phyloP scores from a whole-genome alignment of 2,329 filamentous ascomycete species.

The Clonostachys chloroleuca region DNA sequence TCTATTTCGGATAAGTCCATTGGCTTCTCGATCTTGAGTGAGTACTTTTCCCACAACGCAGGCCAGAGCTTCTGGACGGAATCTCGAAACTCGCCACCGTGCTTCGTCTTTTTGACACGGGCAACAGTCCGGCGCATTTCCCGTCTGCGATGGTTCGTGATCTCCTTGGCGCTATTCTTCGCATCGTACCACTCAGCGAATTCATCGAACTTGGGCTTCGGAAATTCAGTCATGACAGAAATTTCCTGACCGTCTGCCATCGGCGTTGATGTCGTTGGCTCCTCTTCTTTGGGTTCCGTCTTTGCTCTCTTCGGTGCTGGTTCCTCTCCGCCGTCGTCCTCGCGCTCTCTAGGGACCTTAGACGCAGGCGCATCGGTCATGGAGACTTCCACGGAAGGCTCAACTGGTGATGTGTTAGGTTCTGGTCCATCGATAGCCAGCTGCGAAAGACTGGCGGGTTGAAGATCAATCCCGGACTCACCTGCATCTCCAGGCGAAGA shows the following conservation, averaged over 20 bases:
- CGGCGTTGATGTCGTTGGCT: slow-evolving; percentile 9
- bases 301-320: slow-evolving; percentile 78
- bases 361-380: slow-evolving; percentile 51
- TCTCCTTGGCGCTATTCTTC: slow-evolving; percentile 37
- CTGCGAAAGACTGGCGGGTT: slow-evolving; percentile 29
- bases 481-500: not conserved
- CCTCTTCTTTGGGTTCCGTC: slow-evolving; percentile 53
- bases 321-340: slow-evolving; percentile 59
- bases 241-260: not conserved
- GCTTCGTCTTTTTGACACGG: slow-evolving; percentile 81
- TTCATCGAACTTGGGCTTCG: slow-evolving; percentile 11
- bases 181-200: slow-evolving; percentile 34
- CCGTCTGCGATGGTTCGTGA: slow-evolving; percentile 56
- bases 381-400: slow-evolving; percentile 33
- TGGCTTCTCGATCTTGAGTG: slow-evolving; percentile 65
- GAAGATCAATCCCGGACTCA: slow-evolving; percentile 25
- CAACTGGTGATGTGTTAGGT: slow-evolving; percentile 14
- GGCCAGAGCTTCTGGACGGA: slow-evolving; percentile 77
- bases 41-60: slow-evolving; percentile 68
- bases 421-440: slow-evolving; percentile 29
- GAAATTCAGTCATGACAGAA: slow-evolving; percentile 1
- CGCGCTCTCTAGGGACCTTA: slow-evolving; percentile 71
- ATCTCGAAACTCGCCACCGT: slow-evolving; percentile 68
- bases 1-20: slow-evolving; percentile 87
- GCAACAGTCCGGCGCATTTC: slow-evolving; percentile 63